Evolutionary conservation across 1,284 basidiomycete genomes (phyloP).

Genomic region (Melampsora abietis-canadensis): DNA sequence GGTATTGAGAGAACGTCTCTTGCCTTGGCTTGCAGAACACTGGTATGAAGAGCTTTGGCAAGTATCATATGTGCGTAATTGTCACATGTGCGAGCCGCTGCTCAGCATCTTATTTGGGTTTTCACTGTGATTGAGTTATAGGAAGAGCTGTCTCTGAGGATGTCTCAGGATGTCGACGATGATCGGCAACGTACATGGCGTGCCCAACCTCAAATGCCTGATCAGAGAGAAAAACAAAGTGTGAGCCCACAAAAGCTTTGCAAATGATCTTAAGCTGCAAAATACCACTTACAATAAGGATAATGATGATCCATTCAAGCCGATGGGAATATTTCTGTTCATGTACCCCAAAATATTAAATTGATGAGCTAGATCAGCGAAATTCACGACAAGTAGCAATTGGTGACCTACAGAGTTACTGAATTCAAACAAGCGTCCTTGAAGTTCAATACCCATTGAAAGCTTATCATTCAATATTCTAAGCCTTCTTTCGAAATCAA

Average conservation of each 20-base stretch:
- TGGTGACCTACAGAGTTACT: conserved; percentile 27
- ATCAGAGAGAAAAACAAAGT: not conserved
- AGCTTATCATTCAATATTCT: conserved; percentile 39
- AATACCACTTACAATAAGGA: conserved; percentile 32
- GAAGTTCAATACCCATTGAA: conserved; percentile 35
- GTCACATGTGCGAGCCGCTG: too few relatives aligned
- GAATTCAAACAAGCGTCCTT: conserved; percentile 39
- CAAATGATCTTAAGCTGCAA: not conserved
- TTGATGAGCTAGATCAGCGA: not conserved
- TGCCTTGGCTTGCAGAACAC: too few relatives aligned
- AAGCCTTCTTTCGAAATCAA: conserved; percentile 36
- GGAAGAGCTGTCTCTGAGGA: too few relatives aligned
- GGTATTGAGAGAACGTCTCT: too few relatives aligned
- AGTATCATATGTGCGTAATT: too few relatives aligned
- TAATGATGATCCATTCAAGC: conserved; percentile 40
- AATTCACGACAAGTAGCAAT: not conserved
- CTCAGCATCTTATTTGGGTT: too few relatives aligned
- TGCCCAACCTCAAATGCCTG: conserved; percentile 34
- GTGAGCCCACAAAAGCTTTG: not conserved
- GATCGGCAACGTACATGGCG: conserved; percentile 27
- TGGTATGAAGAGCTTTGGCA: too few relatives aligned
- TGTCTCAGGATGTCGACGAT: not conserved
- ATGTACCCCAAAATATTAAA: not conserved
- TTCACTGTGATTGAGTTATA: too few relatives aligned
- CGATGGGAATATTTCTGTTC: conserved; percentile 39